Evolutionary conservation across 768 basidiomycete species (phyloP).

Genomic region (Mycena albidolilacea): DNA sequence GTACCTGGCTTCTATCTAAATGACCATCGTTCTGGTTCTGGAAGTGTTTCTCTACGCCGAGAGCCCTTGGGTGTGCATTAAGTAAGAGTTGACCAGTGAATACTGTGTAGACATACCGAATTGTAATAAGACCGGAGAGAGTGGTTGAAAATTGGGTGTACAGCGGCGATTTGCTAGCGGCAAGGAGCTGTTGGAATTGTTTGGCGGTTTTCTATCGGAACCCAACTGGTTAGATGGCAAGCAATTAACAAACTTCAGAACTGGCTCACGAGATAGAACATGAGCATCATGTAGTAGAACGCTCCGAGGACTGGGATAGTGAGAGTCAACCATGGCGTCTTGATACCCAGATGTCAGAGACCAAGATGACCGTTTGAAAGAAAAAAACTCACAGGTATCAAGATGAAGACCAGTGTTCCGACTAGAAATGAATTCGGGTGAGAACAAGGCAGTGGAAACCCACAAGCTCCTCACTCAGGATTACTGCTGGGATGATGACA

Average conservation of each 20-base stretch:
- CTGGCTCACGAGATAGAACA: neutral
- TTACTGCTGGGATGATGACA: neutral
- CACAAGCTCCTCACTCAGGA: neutral
- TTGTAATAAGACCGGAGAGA: neutral
- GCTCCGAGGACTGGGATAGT: constrained; percentile 11
- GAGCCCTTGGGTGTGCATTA: neutral
- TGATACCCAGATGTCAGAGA: neutral
- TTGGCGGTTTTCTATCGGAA: neutral
- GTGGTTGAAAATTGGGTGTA: neutral
- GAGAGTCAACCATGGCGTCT: neutral
- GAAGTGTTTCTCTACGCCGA: neutral
- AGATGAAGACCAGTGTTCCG: neutral
- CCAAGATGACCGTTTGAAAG: neutral
- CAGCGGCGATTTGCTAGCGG: neutral
- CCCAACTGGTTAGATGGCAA: neutral
- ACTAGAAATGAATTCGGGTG: neutral
- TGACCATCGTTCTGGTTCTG: neutral
- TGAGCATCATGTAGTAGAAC: constrained; percentile 10
- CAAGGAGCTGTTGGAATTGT: neutral
- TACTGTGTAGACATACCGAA: neutral
- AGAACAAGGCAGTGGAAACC: too few relatives aligned
- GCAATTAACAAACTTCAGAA: neutral
- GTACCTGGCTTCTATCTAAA: neutral
- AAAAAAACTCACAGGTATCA: neutral
- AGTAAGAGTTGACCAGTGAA: too few relatives aligned